phyloP scores from a whole-genome alignment of 352 stramenopile species.

The Phytophthora palmivora region DNA sequence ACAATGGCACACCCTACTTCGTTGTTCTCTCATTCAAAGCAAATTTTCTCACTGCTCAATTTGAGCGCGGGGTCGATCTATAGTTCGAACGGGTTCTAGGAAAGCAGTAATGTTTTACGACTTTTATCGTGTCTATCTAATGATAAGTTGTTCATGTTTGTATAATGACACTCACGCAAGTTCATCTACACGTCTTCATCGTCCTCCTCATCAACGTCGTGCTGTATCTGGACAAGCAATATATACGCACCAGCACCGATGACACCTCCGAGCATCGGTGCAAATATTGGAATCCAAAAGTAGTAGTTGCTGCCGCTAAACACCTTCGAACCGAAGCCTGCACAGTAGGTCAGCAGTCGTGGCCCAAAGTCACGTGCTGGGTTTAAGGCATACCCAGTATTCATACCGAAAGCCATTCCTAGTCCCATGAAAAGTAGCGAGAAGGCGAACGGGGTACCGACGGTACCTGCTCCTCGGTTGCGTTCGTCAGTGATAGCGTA shows the following conservation, averaged over 20 bases:
- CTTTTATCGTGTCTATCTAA: constrained; percentile 2
- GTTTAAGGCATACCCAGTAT: constrained; percentile 53
- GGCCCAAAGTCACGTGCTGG: constrained; percentile 54
- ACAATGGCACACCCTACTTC: no score
- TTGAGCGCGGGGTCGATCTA: no score
- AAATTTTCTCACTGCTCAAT: no score
- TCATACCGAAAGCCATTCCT: constrained; percentile 64
- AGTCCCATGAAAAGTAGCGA: constrained; percentile 62
- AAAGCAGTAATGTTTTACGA: no score
- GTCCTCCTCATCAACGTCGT: constrained; percentile 37
- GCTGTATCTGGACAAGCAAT: constrained; percentile 60
- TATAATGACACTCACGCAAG: background rate
- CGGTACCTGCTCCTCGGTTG: constrained; percentile 49
- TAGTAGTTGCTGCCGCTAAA: constrained; percentile 59
- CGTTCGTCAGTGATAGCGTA: constrained; percentile 60
- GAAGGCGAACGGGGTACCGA: constrained; percentile 47
- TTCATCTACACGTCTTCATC: constrained; percentile 11
- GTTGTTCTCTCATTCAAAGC: no score
- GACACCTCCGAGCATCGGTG: constrained; percentile 49
- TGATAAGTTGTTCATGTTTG: no score
- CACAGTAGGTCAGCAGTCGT: constrained; percentile 50
- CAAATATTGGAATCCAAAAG: constrained; percentile 69
- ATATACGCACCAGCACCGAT: constrained; percentile 55
- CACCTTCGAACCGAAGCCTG: constrained; percentile 61
- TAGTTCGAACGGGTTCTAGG: no score